Conservation (phyloP, 2,329 filamentous ascomycete species). For the Amesomyces nigricolor region DNA sequence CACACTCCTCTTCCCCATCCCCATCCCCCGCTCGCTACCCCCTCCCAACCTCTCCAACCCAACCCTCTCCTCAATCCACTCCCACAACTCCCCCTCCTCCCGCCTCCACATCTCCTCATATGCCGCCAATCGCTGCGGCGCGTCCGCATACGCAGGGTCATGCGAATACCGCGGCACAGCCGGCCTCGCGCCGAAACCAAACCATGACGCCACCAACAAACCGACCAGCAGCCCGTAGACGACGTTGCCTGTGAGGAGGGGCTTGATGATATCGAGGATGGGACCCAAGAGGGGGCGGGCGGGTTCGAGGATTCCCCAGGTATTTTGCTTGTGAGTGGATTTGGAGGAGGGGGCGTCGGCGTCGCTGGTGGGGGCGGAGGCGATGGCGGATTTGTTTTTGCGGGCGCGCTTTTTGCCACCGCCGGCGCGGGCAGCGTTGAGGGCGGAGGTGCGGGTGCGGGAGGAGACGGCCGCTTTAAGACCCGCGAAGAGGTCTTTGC, state of each 20-base stretch:
- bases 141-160: constrained; percentile 37
- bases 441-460: constrained; percentile 48
- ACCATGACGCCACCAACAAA: constrained; percentile 69
- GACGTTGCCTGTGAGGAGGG: constrained; percentile 70
- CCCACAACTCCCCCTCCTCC: constrained; percentile 86
- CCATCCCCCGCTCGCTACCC: no score
- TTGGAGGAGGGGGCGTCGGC: constrained; percentile 36
- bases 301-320: constrained; percentile 81
- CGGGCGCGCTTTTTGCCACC: constrained; percentile 52
- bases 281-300: constrained; percentile 65
- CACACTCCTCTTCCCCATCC: constrained; percentile 41
- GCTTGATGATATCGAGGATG: constrained; percentile 60
- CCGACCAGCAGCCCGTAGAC: constrained; percentile 70
- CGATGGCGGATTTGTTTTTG: constrained; percentile 44
- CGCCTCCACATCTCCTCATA: constrained; percentile 91
- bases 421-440: constrained; percentile 44
- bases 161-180: constrained; percentile 35
- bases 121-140: constrained; percentile 65
- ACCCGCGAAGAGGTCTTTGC: constrained; percentile 69
- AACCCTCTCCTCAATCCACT: constrained; percentile 84
- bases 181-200: constrained; percentile 51
- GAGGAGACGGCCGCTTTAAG: constrained; percentile 68
- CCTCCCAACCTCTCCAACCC: constrained; percentile 55
- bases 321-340: constrained; percentile 37
- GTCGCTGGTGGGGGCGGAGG: constrained; percentile 38